Evolutionary conservation across 495 filamentous ascomycete species (phyloP).

Genomic region (Pseudoneurospora amorphoporcata): DNA sequence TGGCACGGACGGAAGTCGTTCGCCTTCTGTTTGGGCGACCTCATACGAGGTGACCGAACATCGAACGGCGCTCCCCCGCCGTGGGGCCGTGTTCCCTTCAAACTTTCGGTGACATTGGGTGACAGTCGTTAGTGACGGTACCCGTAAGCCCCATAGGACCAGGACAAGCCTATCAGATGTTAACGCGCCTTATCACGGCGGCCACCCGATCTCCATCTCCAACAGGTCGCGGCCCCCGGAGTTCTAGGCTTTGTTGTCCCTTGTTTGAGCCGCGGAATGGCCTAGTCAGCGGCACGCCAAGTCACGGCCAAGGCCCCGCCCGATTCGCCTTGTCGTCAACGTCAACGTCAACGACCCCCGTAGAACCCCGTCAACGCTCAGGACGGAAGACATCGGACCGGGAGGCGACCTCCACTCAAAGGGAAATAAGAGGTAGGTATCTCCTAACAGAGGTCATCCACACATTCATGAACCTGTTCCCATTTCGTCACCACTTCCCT

Average conservation of each 20-base stretch:
- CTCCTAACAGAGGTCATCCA: background rate
- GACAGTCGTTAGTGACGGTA: background rate
- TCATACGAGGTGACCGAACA: background rate
- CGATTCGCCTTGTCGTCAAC: background rate
- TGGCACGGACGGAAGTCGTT: background rate
- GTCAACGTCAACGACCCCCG: background rate
- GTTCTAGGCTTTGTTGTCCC: background rate
- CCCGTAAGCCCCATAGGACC: background rate
- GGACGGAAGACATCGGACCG: background rate
- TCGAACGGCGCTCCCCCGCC: background rate
- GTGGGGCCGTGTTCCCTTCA: background rate
- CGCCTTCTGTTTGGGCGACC: background rate
- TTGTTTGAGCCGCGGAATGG: background rate
- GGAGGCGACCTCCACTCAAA: background rate
- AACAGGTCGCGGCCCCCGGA: background rate
- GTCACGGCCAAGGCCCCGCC: background rate
- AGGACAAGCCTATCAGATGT: background rate
- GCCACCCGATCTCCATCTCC: background rate
- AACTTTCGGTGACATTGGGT: background rate
- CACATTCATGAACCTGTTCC: background rate
- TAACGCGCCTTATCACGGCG: background rate
- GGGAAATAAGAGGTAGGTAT: background rate
- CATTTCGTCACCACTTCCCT: background rate
- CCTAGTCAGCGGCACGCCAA: background rate
- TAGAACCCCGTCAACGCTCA: background rate